Base-by-base conservation (phyloP, 345 rosid species). In the Euphorbia pulcherrima region DNA sequence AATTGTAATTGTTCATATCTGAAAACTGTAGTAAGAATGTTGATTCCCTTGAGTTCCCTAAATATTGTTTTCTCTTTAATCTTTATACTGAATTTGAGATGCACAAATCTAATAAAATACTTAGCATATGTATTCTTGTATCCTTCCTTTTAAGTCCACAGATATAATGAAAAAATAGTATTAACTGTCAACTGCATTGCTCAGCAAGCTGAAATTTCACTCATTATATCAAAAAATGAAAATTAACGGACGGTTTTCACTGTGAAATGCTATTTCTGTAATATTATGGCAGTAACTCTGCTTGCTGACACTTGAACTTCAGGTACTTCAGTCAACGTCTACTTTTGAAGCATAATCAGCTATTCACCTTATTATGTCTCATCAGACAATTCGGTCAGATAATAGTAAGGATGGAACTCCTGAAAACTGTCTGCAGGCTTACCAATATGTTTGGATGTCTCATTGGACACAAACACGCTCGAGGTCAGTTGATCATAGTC, bases 391-490 rank as follows among this genome's bases (percentile, higher is more conserved):
- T 33, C 77, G 60, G 37, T 71, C 80, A 62, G 62, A 68, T 24
- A 51, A 50, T 52, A 80, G 39, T 26, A 65, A 67, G 26, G 69
- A 78, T 56, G 81, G 71, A 51, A 59, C 23, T 4, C 48, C 63
- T 52, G 74, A 71, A 58, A 70, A 70, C 56, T 77, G 85, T 14
- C 53, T 54, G 23, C 78, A 67, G 65, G 71, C 78, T 64, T 29
- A 48, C 74, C 85, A 87, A 69, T 81, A 87, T 64, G 60, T 60
- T 33, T 90, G 96, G 93, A 83, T 88, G 83, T 85, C 83, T 83
- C 96, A 77, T 64, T 87, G 96, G 92, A 74, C 20, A 60, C 83
- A 9, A 17, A 16, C 77, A 26, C 56, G 72, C 56, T 71, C 40
- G 69, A 75, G 70, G 30, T 47, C 73, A 44, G 75, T 52, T 39